Percentiles rank a stretch among this genome's conserved stretches.
Conservation (phyloP, 306 rosid genomes). For the Begonia peltatifolia region DNA sequence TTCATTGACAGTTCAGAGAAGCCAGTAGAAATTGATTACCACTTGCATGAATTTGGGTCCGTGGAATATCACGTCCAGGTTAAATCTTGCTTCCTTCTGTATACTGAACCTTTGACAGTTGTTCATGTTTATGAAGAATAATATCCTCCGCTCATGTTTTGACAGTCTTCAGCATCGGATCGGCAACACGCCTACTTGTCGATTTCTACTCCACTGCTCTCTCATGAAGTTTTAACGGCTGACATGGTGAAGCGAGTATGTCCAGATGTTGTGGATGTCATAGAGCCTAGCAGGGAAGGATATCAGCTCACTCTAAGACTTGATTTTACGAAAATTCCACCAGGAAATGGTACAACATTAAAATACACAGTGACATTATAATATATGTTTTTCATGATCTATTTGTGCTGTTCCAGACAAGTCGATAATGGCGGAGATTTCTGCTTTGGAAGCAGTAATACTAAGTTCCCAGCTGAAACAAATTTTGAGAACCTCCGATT, state of each 20-base stretch:
- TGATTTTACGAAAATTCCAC: conserved; percentile 37
- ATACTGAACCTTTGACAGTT: background rate
- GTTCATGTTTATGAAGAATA: background rate
- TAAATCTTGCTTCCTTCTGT: background rate
- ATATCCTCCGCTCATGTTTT: conserved; percentile 10
- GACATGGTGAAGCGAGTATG: conserved; percentile 43
- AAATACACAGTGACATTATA: too few relatives aligned
- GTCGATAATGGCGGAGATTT: conserved; percentile 44
- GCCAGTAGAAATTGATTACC: conserved; percentile 64
- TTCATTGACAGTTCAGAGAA: conserved; percentile 46
- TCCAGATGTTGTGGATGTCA: conserved; percentile 36
- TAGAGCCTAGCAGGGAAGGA: conserved; percentile 58
- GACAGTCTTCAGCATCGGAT: conserved; percentile 50
- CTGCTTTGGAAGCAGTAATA: conserved; percentile 55
- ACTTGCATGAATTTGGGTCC: conserved; percentile 66
- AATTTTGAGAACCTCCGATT: conserved; percentile 42
- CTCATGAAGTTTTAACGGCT: conserved; percentile 39
- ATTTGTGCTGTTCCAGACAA: conserved; percentile 39
- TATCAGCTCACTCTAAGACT: conserved; percentile 59
- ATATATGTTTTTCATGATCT: conserved; percentile 2
- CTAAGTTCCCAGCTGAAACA: conserved; percentile 71
- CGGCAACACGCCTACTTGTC: conserved; percentile 44
- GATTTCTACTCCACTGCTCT: conserved; percentile 51
- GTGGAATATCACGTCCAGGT: conserved; percentile 71
- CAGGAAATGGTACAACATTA: conserved; percentile 34